A percentile compares a stretch with the other conserved stretches of the same genome.
Conservation (phyloP, 495 filamentous ascomycete genomes). For the Trichocladium antarcticum region DNA sequence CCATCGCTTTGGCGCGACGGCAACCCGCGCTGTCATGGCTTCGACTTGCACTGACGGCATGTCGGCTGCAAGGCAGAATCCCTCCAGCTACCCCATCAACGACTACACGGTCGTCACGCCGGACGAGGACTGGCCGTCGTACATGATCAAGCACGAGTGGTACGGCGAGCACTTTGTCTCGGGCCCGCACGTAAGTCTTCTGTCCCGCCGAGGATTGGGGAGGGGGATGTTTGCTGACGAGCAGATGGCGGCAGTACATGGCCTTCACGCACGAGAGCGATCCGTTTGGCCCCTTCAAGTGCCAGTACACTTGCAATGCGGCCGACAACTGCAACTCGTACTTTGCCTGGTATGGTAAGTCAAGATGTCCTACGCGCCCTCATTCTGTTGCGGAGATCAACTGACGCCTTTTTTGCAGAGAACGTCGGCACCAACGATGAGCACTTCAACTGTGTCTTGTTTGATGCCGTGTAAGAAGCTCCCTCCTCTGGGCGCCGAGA, state of each 20-base stretch:
- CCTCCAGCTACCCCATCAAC: slow-evolving; percentile 9
- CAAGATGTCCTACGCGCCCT: not conserved
- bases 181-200: slow-evolving; percentile 18
- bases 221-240: not conserved
- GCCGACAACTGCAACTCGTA: slow-evolving; percentile 19
- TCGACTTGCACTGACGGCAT: slow-evolving; percentile 14
- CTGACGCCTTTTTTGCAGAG: slow-evolving; percentile 5
- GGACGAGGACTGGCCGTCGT: slow-evolving; percentile 9
- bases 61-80: slow-evolving; percentile 10
- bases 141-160: slow-evolving; percentile 15
- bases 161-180: slow-evolving; percentile 17
- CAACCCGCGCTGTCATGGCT: slow-evolving; percentile 2
- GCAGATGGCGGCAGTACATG: slow-evolving; percentile 14
- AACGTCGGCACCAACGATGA: slow-evolving; percentile 10
- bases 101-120: slow-evolving; percentile 18
- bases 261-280: slow-evolving; percentile 8
- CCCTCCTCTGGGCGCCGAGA: not conserved
- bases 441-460: slow-evolving; percentile 24
- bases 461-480: slow-evolving; percentile 25
- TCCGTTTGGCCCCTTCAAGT: slow-evolving; percentile 26
- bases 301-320: slow-evolving; percentile 30
- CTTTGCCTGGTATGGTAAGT: slow-evolving; percentile 25
- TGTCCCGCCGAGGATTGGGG: not conserved
- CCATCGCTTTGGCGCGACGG: not conserved
- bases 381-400: not conserved